phyloP scores from a whole-genome alignment of 208 protist species.

The Leishmania lainsoni region DNA sequence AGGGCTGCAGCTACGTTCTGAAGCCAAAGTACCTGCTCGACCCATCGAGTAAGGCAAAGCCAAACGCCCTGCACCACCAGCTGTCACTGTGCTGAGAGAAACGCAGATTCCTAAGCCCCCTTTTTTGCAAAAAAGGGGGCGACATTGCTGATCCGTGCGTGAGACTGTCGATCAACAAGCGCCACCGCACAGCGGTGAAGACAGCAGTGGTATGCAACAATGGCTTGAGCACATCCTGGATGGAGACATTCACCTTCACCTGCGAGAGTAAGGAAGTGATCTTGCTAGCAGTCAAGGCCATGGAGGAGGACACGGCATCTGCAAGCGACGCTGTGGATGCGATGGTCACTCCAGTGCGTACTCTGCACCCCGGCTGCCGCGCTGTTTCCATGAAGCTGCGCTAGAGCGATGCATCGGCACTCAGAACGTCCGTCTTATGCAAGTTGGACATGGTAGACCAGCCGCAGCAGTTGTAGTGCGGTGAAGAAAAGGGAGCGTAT shows the following conservation, averaged over 20 bases:
- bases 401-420: conserved; percentile 40
- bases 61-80: conserved; percentile 29
- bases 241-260: conserved; percentile 50
- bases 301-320: conserved; percentile 52
- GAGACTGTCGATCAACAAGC: conserved; percentile 53
- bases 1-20: conserved; percentile 92
- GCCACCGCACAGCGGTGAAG: conserved; percentile 22
- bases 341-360: conserved; percentile 41
- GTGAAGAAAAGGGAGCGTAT: background rate
- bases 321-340: conserved; percentile 52
- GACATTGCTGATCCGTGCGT: conserved; percentile 85
- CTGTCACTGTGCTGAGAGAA: conserved; percentile 60
- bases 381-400: conserved; percentile 61
- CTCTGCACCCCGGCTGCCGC: conserved; percentile 48
- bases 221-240: conserved; percentile 71
- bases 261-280: conserved; percentile 52
- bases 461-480: background rate
- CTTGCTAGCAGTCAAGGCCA: conserved; percentile 51
- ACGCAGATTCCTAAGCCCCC: conserved; percentile 69
- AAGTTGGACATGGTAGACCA: conserved; percentile 43
- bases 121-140: conserved; percentile 37
- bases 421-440: conserved; percentile 43
- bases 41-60: conserved; percentile 6
- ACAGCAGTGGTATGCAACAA: conserved; percentile 71
- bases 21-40: conserved; percentile 81